phyloP scores from a whole-genome alignment of 345 rosid genomes.

The Pelargonium nanum region DNA sequence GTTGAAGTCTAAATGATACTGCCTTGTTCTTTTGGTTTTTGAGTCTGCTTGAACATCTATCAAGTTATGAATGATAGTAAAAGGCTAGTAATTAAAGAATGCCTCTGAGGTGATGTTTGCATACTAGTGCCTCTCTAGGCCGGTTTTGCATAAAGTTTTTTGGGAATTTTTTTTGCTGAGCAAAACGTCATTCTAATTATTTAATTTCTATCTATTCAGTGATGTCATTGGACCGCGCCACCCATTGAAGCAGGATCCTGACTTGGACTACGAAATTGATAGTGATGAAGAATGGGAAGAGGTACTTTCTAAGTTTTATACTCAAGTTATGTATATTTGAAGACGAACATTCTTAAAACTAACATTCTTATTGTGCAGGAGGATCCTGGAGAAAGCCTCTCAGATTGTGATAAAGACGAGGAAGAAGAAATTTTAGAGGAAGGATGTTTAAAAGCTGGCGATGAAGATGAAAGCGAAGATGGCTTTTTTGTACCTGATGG shows the following conservation, averaged over 20 bases:
- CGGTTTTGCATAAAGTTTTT: too few relatives aligned
- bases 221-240: constrained; percentile 48
- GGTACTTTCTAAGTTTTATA: constrained; percentile 25
- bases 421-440: constrained; percentile 49
- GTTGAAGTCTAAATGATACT: too few relatives aligned
- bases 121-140: too few relatives aligned
- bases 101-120: too few relatives aligned
- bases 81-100: too few relatives aligned
- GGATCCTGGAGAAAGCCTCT: constrained; percentile 96
- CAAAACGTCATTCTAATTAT: not conserved
- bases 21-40: too few relatives aligned
- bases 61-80: too few relatives aligned
- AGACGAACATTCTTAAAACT: not conserved
- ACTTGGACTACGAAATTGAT: constrained; percentile 79
- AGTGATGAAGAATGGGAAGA: constrained; percentile 99
- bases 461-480: constrained; percentile 83
- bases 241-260: constrained; percentile 75
- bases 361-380: constrained; percentile 41
- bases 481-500: constrained; percentile 97
- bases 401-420: constrained; percentile 82
- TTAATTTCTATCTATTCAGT: constrained; percentile 26
- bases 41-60: too few relatives aligned
- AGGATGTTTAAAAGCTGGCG: constrained; percentile 53
- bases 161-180: too few relatives aligned
- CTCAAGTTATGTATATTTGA: not conserved